phyloP scores from a whole-genome alignment of 495 filamentous ascomycete genomes.

The Aspergillus homomorphus region DNA sequence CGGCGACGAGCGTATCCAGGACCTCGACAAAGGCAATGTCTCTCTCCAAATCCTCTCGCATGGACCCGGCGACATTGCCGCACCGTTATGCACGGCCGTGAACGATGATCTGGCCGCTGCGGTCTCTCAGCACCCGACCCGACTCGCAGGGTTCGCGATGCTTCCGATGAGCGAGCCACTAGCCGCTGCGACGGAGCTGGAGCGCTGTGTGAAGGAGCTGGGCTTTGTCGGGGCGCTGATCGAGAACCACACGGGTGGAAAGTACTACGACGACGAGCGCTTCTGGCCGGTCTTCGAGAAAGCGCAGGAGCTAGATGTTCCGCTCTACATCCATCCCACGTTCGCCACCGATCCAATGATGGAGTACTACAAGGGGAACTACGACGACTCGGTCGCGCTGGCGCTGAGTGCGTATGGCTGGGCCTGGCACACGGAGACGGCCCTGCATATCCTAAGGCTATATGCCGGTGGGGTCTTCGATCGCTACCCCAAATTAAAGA shows the following conservation, averaged over 20 bases:
- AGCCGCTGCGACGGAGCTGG: constrained; percentile 47
- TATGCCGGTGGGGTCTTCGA: constrained; percentile 49
- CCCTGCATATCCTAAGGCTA: constrained; percentile 38
- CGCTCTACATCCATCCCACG: constrained; percentile 57
- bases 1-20: constrained; percentile 40
- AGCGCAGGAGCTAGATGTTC: constrained; percentile 52
- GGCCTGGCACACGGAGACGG: constrained; percentile 48
- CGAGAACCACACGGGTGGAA: constrained; percentile 48
- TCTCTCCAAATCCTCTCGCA: constrained; percentile 58
- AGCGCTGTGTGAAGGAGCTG: constrained; percentile 41
- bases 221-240: constrained; percentile 57
- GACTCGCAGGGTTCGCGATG: constrained; percentile 54
- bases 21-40: constrained; percentile 51
- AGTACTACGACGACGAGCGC: constrained; percentile 44
- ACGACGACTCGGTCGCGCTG: constrained; percentile 29
- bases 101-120: constrained; percentile 55
- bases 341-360: background rate
- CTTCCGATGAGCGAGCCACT: constrained; percentile 47
- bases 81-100: constrained; percentile 34
- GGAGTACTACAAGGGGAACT: constrained; percentile 34
- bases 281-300: constrained; percentile 46
- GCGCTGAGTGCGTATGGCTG: constrained; percentile 40
- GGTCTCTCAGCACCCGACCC: constrained; percentile 39
- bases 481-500: constrained; percentile 41
- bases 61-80: constrained; percentile 31